Base-by-base conservation (phyloP, 805 yeast species). In the Wickerhamiella slavikovae region DNA sequence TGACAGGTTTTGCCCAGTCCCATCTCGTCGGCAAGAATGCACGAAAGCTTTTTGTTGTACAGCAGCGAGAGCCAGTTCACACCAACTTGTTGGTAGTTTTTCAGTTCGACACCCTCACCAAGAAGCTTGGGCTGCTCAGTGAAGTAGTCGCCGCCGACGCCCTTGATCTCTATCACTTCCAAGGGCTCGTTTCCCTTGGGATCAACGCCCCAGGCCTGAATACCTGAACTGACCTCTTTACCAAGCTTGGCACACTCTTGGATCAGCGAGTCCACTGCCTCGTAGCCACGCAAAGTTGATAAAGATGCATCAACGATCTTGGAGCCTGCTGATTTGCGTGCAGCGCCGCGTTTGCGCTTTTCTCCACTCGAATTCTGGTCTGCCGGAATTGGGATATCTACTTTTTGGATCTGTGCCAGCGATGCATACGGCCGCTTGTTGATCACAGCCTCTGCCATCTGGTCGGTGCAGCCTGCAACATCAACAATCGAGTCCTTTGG, bases 11-110 rank as follows among this genome's bases (percentile, higher is more conserved):
- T 89, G 35, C 99, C 99, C 28, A 89, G 59, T 4, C 61, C 99
- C 99, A 89, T 89, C 49, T 89, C 99, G 55, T 89, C 99, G 0
- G 98, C 99, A 28, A 89, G 58, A 33, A 89, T 89, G 54, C 98
- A 83, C 5, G 94, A 80, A 33, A 89, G 59, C 12, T 69, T 63
- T 45, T 75, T 69, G 34, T 67, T 68, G 49, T 85, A 89, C 18
- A 89, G 58, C 31, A 85, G 51, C 37, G 71, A 63, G 31, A 89
- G 58, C 99, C 99, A 89, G 49, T 89, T 89, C 30, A 89, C 55
- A 27, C 99, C 99, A n/a, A 83, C 93, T 42, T 82, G 89, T 56
- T 89, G 99, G 51, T 89, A 89, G 44, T 68, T 71, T 44, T 85
- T 89, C 42, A 89, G 58, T 23, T 65, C 66, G 12, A 79, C 60